These are phyloP conservation scores for Aristolochia fimbriata DNA, from an alignment of 164 flowering plant genomes.

Conservation along the genomic window DNA sequence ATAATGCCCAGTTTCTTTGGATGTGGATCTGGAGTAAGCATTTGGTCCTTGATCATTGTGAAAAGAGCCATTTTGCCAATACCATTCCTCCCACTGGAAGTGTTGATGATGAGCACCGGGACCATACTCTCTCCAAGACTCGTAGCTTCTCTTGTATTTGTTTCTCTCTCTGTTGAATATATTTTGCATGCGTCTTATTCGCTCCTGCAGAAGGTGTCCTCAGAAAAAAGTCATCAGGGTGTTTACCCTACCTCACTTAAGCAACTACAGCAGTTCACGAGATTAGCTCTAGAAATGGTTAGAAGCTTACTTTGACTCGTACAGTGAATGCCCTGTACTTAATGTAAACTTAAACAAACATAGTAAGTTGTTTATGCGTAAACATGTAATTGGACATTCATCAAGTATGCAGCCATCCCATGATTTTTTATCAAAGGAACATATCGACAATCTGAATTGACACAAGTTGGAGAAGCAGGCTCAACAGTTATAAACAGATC, in stretches of 20 bases:
- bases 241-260: not conserved
- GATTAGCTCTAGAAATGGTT: too few species aligned
- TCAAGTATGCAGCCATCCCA: too few species aligned
- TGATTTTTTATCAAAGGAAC: too few species aligned
- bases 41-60: slow-evolving; percentile 33
- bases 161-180: slow-evolving; percentile 87
- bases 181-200: slow-evolving; percentile 95
- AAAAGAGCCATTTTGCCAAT: slow-evolving; percentile 62
- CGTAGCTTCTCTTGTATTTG: slow-evolving; percentile 61
- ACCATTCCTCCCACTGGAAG: slow-evolving; percentile 71
- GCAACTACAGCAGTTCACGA: too few species aligned
- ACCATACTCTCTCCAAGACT: slow-evolving; percentile 69
- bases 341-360: too few species aligned
- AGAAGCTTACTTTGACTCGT: too few species aligned
- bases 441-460: too few species aligned
- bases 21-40: slow-evolving; percentile 25
- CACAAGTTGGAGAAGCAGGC: too few species aligned
- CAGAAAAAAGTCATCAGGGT: not conserved
- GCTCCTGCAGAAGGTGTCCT: slow-evolving; percentile 40
- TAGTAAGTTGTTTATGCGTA: too few species aligned
- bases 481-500: too few species aligned
- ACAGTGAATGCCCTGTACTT: too few species aligned
- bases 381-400: too few species aligned
- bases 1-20: slow-evolving; percentile 26
- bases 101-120: slow-evolving; percentile 55